A percentile compares a stretch with the other conserved stretches of the same genome.
These are phyloP conservation scores for Coix lacrymajobi DNA, from an alignment of 176 grass and related monocot species.

Conservation along the genomic window DNA sequence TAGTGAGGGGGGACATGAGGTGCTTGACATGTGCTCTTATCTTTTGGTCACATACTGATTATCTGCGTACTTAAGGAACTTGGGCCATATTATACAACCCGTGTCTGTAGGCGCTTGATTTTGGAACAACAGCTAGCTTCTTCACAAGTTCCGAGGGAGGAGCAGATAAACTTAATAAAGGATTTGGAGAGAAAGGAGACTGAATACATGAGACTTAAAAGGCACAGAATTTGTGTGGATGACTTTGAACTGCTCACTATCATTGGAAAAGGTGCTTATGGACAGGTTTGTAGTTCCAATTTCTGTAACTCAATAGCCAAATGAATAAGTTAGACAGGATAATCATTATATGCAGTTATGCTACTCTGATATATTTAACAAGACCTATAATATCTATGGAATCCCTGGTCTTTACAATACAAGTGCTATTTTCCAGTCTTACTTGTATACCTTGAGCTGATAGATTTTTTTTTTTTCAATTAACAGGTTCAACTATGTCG, in stretches of 20 bases:
- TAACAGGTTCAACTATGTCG: slow-evolving; percentile 47
- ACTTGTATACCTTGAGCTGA: not conserved
- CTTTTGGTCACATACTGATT: not conserved
- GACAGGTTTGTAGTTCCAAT: slow-evolving; percentile 38
- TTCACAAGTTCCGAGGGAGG: slow-evolving; percentile 51
- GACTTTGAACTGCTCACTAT: slow-evolving; percentile 64
- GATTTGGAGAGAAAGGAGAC: slow-evolving; percentile 75
- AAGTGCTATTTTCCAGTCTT: not conserved
- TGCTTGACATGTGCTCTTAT: not conserved
- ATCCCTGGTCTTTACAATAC: not conserved
- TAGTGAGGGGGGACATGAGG: not conserved
- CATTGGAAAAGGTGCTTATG: slow-evolving; percentile 71
- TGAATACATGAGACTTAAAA: slow-evolving; percentile 69
- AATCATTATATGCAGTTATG: not conserved
- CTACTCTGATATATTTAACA: not conserved
- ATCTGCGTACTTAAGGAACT: not conserved
- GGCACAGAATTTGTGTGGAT: slow-evolving; percentile 57
- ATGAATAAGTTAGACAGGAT: not conserved
- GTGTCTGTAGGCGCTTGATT: slow-evolving; percentile 41
- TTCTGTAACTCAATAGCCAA: slow-evolving; percentile 6
- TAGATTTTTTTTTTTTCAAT: not conserved
- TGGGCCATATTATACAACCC: not conserved
- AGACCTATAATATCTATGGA: not conserved
- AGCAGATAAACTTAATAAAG: slow-evolving; percentile 61
- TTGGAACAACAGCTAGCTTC: slow-evolving; percentile 63